Percentiles rank a stretch among this genome's conserved stretches.
phyloP scores from a whole-genome alignment of 1,284 basidiomycete species.

The Clitocybe nebularis region DNA sequence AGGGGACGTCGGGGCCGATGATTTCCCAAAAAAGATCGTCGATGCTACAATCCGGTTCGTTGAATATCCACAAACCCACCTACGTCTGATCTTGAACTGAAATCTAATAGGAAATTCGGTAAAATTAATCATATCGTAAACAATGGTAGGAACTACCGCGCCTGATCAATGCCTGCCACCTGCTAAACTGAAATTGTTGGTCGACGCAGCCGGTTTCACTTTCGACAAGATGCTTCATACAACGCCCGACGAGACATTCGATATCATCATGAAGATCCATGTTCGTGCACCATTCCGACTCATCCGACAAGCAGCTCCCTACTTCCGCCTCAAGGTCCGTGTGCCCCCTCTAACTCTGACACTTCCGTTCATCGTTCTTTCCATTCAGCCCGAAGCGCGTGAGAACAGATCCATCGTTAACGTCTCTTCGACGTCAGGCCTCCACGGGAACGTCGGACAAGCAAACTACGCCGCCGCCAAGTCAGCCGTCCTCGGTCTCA shows the following conservation, averaged over 20 bases:
- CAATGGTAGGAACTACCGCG: constrained; percentile 52
- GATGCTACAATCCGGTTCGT: constrained; percentile 73
- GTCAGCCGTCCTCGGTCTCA: constrained; percentile 71
- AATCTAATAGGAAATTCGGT: constrained; percentile 58
- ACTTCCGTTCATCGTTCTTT: not conserved
- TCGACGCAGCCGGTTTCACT: constrained; percentile 70
- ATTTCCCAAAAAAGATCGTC: constrained; percentile 78
- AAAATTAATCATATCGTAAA: constrained; percentile 86
- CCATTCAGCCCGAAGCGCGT: constrained; percentile 34
- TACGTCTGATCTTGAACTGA: constrained; percentile 4
- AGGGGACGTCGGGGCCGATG: constrained; percentile 77
- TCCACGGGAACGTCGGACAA: constrained; percentile 84
- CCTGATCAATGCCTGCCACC: no score
- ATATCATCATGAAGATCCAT: constrained; percentile 80
- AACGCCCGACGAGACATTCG: constrained; percentile 78
- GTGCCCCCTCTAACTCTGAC: not conserved
- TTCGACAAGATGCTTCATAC: constrained; percentile 89
- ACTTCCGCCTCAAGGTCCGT: constrained; percentile 76
- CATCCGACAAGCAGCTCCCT: constrained; percentile 78
- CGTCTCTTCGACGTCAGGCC: constrained; percentile 72
- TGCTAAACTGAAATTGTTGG: constrained; percentile 1
- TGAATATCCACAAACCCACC: not conserved
- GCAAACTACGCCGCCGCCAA: constrained; percentile 82
- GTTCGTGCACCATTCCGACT: constrained; percentile 83
- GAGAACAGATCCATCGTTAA: constrained; percentile 78